These are phyloP conservation scores for Syncephalastrum monosporum DNA, from an alignment of 371 early-diverging fungal genomes.

Conservation along the genomic window DNA sequence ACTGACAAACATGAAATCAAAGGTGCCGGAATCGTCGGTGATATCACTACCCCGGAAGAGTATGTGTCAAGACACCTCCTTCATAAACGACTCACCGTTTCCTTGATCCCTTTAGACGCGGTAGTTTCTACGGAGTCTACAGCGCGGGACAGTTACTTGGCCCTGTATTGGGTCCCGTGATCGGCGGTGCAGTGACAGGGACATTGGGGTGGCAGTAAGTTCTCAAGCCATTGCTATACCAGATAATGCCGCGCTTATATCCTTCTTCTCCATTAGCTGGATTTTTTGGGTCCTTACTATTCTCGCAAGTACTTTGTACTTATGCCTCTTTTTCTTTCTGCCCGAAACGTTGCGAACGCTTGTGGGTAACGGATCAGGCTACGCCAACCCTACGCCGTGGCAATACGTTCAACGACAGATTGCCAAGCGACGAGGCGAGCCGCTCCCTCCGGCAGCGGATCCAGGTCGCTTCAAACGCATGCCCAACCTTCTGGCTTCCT, in stretches of 20 bases:
- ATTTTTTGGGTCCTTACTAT: constrained; percentile 57
- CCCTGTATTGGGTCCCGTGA: constrained; percentile 49
- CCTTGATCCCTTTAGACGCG: constrained; percentile 41
- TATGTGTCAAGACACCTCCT: constrained; percentile 8
- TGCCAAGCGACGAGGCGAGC: background rate
- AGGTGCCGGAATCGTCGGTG: constrained; percentile 28
- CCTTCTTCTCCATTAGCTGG: constrained; percentile 21
- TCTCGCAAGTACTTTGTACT: constrained; percentile 36
- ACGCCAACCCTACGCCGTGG: constrained; percentile 26
- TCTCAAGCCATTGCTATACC: constrained; percentile 18
- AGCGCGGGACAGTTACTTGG: constrained; percentile 37
- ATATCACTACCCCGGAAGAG: constrained; percentile 48
- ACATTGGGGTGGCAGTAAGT: constrained; percentile 54
- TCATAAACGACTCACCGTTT: background rate
- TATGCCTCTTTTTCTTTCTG: constrained; percentile 45
- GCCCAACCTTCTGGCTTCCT: constrained; percentile 18
- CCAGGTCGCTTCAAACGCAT: constrained; percentile 1
- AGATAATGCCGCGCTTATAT: constrained; percentile 13
- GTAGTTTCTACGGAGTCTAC: constrained; percentile 53
- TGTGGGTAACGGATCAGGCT: constrained; percentile 31
- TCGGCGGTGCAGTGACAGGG: constrained; percentile 62
- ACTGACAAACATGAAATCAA: background rate
- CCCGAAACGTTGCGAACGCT: constrained; percentile 60
- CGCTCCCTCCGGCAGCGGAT: background rate
- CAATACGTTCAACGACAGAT: constrained; percentile 17